A percentile compares a stretch with the other conserved stretches of the same genome.
Evolutionary conservation across 2,329 filamentous ascomycete genomes (phyloP).

Genomic region (Talaromyces sp.): DNA sequence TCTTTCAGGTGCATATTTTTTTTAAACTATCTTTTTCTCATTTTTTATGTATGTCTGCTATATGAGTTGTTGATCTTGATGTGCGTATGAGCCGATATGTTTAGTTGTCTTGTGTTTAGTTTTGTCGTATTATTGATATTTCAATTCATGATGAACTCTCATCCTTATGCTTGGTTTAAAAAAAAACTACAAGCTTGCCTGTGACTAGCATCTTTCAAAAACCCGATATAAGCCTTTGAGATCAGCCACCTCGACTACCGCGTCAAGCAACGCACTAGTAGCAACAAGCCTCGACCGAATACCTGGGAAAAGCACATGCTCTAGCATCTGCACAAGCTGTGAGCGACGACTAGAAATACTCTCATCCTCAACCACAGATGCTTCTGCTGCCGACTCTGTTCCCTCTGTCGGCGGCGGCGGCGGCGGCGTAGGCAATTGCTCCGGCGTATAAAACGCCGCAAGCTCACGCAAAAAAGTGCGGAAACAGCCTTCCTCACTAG

Average conservation of each 20-base stretch:
- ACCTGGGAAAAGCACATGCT: constrained; percentile 84
- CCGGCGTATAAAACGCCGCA: constrained; percentile 84
- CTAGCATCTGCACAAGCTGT: constrained; percentile 69
- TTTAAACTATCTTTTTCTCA: background rate
- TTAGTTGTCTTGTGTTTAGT: background rate
- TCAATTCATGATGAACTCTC: background rate
- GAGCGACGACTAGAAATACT: constrained; percentile 49
- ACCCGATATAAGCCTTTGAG: constrained; percentile 88
- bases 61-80: background rate
- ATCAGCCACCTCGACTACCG: constrained; percentile 81
- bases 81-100: background rate
- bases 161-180: background rate
- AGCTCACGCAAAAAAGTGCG: constrained; percentile 78
- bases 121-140: background rate
- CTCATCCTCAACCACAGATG: constrained; percentile 46
- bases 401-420: constrained; percentile 19
- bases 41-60: background rate
- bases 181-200: background rate
- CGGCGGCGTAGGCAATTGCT: constrained; percentile 59
- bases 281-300: constrained; percentile 78
- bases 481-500: constrained; percentile 78
- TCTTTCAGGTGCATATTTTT: background rate
- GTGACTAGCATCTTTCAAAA: constrained; percentile 78
- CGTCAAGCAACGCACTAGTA: constrained; percentile 69
- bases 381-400: constrained; percentile 28